Conservation (phyloP, 2,329 filamentous ascomycete species). For the Fusarium sp. region DNA sequence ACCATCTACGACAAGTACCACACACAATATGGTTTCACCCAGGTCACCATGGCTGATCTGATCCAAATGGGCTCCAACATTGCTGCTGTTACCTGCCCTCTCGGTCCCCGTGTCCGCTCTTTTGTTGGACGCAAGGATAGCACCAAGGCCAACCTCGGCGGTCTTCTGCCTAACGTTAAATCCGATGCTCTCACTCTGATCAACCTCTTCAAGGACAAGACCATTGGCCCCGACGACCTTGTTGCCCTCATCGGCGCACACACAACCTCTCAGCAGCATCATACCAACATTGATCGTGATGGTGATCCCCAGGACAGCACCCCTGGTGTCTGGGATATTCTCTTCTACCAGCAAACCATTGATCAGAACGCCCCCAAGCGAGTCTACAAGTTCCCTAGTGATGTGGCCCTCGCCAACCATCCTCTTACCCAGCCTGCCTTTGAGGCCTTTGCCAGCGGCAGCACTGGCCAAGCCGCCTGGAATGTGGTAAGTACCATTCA, state of each 20-base stretch:
- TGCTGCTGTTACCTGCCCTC: conserved; percentile 57
- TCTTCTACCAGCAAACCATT: conserved; percentile 58
- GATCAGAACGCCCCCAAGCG: conserved; percentile 43
- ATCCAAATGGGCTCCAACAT: conserved; percentile 62
- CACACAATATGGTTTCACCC: conserved; percentile 42
- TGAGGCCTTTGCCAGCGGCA: conserved; percentile 47
- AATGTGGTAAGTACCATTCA: conserved; percentile 47
- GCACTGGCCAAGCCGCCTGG: conserved; percentile 51
- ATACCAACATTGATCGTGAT: conserved; percentile 51
- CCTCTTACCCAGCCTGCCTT: conserved; percentile 50
- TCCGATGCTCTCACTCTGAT: conserved; percentile 60
- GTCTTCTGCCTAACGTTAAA: conserved; percentile 54
- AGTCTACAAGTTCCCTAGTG: conserved; percentile 54
- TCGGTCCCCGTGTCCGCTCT: conserved; percentile 58
- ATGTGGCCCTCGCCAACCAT: conserved; percentile 51
- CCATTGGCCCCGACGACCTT: conserved; percentile 59
- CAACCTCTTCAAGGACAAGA: conserved; percentile 61
- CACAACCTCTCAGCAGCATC: conserved; percentile 59
- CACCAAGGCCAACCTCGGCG: conserved; percentile 48
- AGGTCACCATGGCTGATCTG: conserved; percentile 63
- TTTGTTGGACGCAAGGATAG: conserved; percentile 62
- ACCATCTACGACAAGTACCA: conserved; percentile 53
- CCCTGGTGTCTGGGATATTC: conserved; percentile 61
- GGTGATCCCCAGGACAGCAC: conserved; percentile 61
- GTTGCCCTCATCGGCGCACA: conserved; percentile 66